Base-by-base conservation (phyloP, 352 stramenopile genomes). In the Phytophthora idaei region DNA sequence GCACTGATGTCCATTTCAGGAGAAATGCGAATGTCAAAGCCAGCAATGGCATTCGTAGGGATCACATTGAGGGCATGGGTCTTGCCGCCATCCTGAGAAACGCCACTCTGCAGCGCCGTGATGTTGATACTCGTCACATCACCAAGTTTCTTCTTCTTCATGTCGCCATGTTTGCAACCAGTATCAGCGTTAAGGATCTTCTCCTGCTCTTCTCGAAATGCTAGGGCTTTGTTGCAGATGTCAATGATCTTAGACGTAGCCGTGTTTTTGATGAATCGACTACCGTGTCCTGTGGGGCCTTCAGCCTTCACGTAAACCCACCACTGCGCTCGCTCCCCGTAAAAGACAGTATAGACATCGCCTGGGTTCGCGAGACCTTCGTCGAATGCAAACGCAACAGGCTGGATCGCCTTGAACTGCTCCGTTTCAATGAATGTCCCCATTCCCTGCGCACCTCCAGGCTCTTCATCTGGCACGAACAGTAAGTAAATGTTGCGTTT, bases 71-170 rank as follows among this genome's bases (percentile, higher is more conserved):
- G 90, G 5, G 92, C 90, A 69, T 86, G 98, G 1, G 85, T 92
- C 47, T 90, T 74, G 52, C 95, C 85, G 5, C 85, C 90, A 50
- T 94, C 85, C 29, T 69, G 64, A 45, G 81, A 79, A 12, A 99
- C 90, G 37, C 95, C 95, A 17, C 86, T 92, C 73, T 98, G 75
- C 8, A 99, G 74, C 32, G 94, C 88, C 4, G 95, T 99, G 39
- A 99, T 88, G 76, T 99, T 99, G 59, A 99, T 74, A 44, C 86
- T 98, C 6, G 96, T 98, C 5, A 99, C 95, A 70, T 99, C 97
- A 6, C 97, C 97, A 39, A 99, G 70, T 39, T 92, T 97, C 50
- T 89, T 92, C 73, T 96, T 94, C 71, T 90, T 86, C 64, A 94
- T 95, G 28, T 98, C 85, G 6, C 87, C 90, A 75, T 99, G 96